These are phyloP conservation scores for Cicer arietinum DNA, from an alignment of 306 rosid species.

Conservation along the genomic window DNA sequence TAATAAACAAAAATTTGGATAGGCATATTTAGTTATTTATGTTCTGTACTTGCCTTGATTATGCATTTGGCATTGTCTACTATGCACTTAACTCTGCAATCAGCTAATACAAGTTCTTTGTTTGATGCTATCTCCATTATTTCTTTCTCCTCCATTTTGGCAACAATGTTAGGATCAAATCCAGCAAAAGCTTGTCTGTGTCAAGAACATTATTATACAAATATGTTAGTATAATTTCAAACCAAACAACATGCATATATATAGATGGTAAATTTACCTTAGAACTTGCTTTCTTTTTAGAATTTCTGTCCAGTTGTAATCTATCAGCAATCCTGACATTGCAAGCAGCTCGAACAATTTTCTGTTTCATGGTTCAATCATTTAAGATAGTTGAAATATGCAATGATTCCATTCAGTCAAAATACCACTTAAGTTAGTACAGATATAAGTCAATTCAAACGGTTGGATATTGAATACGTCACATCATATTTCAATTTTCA, in stretches of 20 bases:
- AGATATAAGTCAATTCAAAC: no score
- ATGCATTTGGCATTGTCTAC: slow-evolving; percentile 88
- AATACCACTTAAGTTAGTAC: no score
- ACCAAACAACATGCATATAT: neutral
- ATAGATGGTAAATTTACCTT: slow-evolving; percentile 51
- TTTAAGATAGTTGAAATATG: neutral
- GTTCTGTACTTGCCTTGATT: slow-evolving; percentile 64
- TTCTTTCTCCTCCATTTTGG: slow-evolving; percentile 88
- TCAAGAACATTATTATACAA: neutral
- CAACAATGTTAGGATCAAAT: slow-evolving; percentile 74
- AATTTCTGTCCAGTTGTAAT: slow-evolving; percentile 96
- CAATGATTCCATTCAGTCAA: neutral
- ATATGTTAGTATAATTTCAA: slow-evolving; percentile 10
- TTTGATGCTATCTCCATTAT: slow-evolving; percentile 71
- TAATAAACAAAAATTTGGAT: no score
- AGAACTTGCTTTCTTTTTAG: slow-evolving; percentile 78
- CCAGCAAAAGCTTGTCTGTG: slow-evolving; percentile 77
- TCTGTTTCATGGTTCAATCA: slow-evolving; percentile 51
- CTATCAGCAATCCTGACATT: slow-evolving; percentile 91
- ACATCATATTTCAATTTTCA: no score
- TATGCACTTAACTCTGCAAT: slow-evolving; percentile 85
- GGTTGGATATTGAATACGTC: no score
- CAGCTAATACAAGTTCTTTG: slow-evolving; percentile 64
- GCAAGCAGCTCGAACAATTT: slow-evolving; percentile 95
- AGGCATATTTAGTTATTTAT: neutral